Evolutionary conservation across 148 eudicot genomes (phyloP).

Genomic region (Persicaria tinctoria): DNA sequence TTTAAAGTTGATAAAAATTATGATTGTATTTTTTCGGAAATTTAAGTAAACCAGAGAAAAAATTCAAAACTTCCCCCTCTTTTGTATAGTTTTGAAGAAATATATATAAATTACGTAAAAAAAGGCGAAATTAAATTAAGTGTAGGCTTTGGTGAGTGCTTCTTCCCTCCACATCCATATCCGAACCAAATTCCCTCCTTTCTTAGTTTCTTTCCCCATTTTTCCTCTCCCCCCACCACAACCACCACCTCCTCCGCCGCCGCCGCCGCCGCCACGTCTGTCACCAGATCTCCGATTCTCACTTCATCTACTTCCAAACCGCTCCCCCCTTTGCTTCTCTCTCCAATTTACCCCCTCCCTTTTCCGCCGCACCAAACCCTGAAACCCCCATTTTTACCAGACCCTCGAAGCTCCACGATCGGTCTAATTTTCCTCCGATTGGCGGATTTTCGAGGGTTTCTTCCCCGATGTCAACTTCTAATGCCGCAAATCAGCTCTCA

Average conservation of each 20-base stretch:
- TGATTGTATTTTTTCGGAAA: too few relatives aligned
- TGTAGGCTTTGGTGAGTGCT: conserved; percentile 20
- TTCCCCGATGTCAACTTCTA: conserved; percentile 25
- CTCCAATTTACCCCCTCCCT: not conserved
- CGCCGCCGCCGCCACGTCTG: conserved; percentile 11
- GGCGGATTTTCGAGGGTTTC: not conserved
- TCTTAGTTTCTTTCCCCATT: conserved; percentile 7
- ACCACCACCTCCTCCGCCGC: conserved; percentile 12
- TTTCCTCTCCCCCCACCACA: conserved; percentile 17
- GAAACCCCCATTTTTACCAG: conserved; percentile 4
- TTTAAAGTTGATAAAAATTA: too few relatives aligned
- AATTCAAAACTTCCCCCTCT: not conserved
- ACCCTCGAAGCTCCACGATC: conserved; percentile 8
- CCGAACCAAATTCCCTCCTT: conserved; percentile 93
- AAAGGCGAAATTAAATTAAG: conserved; percentile 9
- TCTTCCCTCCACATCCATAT: conserved; percentile 87
- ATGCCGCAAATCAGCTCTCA: conserved; percentile 21
- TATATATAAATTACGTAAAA: not conserved
- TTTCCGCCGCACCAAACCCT: not conserved
- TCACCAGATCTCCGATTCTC: conserved; percentile 13
- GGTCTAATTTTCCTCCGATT: conserved; percentile 8
- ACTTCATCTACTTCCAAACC: conserved; percentile 2
- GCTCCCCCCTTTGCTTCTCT: not conserved
- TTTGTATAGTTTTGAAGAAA: not conserved
- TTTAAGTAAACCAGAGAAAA: too few relatives aligned